phyloP scores from a whole-genome alignment of 805 yeast genomes.

The Pichia cabralensis region DNA sequence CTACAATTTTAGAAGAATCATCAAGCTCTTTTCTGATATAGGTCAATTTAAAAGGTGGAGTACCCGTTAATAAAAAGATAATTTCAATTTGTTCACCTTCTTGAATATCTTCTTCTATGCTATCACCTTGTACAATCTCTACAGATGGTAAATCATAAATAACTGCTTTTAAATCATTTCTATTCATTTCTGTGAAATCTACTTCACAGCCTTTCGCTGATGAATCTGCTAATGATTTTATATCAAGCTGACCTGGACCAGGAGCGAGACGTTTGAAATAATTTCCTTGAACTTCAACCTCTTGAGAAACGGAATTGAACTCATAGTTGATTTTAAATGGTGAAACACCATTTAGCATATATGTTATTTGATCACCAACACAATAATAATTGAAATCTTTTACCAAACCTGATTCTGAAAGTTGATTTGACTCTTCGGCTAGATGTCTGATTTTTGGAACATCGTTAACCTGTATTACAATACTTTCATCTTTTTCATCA shows the following conservation, averaged over 20 bases:
- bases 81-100: conserved; percentile 94
- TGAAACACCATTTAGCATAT: conserved; percentile 65
- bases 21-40: conserved; percentile 55
- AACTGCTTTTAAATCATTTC: conserved; percentile 23
- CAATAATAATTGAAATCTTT: conserved; percentile 43
- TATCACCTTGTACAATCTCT: conserved; percentile 71
- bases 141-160: conserved; percentile 59
- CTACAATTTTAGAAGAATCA: conserved; percentile 31
- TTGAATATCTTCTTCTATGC: conserved; percentile 70
- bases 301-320: conserved; percentile 51
- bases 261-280: conserved; percentile 62
- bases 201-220: conserved; percentile 63
- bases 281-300: conserved; percentile 33
- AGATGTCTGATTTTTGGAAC: conserved; percentile 53
- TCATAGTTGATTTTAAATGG: conserved; percentile 71
- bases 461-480: conserved; percentile 57
- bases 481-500: conserved; percentile 26
- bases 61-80: conserved; percentile 70
- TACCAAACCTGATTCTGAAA: conserved; percentile 12
- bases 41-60: conserved; percentile 83
- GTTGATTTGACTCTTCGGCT: conserved; percentile 25
- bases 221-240: conserved; percentile 64
- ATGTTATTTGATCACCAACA: conserved; percentile 84
- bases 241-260: conserved; percentile 64
- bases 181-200: conserved; percentile 32